Evolutionary conservation across 306 rosid species (phyloP).

Genomic region (Oemleria cerasiformis): DNA sequence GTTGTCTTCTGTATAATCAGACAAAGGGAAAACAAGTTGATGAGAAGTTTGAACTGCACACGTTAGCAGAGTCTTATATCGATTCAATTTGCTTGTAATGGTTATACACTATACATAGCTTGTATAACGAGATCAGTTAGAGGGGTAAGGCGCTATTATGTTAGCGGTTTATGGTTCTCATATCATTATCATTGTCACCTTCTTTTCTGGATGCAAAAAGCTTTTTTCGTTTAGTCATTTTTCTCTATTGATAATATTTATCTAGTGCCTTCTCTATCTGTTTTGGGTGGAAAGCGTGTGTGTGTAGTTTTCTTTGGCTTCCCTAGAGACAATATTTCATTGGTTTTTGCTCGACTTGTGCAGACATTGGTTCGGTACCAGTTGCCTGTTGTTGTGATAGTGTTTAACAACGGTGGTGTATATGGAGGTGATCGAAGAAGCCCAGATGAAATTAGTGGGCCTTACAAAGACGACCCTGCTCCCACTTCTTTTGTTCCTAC

Average conservation of each 20-base stretch:
- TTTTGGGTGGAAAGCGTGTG: too few relatives aligned
- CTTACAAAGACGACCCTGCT: conserved; percentile 86
- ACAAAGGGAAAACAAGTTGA: not conserved
- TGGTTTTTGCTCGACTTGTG: conserved; percentile 17
- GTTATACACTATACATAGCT: not conserved
- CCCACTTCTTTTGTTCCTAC: conserved; percentile 81
- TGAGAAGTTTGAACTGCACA: not conserved
- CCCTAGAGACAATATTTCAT: conserved; percentile 7
- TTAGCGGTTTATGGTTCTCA: not conserved
- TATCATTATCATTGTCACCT: not conserved
- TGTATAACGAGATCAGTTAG: not conserved
- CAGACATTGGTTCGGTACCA: conserved; percentile 97
- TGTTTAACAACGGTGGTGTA: conserved; percentile 90
- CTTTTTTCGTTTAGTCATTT: not conserved
- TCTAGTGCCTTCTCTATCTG: not conserved
- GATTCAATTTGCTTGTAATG: not conserved
- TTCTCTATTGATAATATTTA: not conserved
- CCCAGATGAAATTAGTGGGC: conserved; percentile 75
- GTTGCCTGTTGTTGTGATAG: conserved; percentile 82
- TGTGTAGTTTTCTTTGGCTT: not conserved
- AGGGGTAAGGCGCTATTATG: not conserved
- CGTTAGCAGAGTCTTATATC: not conserved
- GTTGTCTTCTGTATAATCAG: not conserved
- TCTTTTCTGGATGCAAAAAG: not conserved
- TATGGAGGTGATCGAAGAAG: conserved; percentile 68